Base-by-base conservation (phyloP, 768 basidiomycete species). In the Galerina sulciceps region DNA sequence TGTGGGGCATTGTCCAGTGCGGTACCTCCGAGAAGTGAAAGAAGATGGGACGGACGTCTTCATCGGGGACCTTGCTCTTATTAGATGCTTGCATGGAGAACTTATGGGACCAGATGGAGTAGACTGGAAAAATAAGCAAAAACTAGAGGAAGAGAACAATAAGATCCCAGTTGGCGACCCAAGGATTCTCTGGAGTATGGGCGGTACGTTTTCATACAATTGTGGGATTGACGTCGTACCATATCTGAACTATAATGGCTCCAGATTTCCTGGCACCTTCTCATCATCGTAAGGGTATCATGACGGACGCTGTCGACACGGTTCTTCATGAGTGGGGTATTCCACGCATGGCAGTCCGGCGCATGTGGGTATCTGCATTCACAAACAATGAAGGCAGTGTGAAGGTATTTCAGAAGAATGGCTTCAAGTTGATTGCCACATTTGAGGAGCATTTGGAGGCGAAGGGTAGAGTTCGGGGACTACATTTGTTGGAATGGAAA, bases 261-360 rank as follows among this genome's bases (percentile, higher is more conserved):
- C 10, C 65, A 89, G 89, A 88, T 66, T 89, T 80, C 60, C 70
- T 91, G 41, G 81, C 78, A 5, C 76, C 84, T 14, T 81, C 80
- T 35, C 82, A 88, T 65, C 89, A 90, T 57, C 79, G 88, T 31
- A 78, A 74, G 62, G 89, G 90, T 0, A 90, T 92, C 60, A 91
- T 91, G 91, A 81, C 82, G 18, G 84, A 82, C n/a, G 88, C 81
- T 0, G 65, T 92, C 34, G 71, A 71, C 8, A 80, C 80, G 5
- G 47, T 93, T 34, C 52, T 91, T 43, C 66, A 79, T 15, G 66
- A 78, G 10, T 90, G 90, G 89, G 83, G 76, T 18, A 75, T 89
- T 41, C 88, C 87, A 1, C 74, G 86, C 48, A 89, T 91, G 89
- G 78, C 80, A 0, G 76, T 80, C 6, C 77, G 78, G 9, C 67